Evolutionary conservation across 345 rosid genomes (phyloP), one percentile per base, ranked within the genome.

Genomic region (Dimocarpus longan): DNA sequence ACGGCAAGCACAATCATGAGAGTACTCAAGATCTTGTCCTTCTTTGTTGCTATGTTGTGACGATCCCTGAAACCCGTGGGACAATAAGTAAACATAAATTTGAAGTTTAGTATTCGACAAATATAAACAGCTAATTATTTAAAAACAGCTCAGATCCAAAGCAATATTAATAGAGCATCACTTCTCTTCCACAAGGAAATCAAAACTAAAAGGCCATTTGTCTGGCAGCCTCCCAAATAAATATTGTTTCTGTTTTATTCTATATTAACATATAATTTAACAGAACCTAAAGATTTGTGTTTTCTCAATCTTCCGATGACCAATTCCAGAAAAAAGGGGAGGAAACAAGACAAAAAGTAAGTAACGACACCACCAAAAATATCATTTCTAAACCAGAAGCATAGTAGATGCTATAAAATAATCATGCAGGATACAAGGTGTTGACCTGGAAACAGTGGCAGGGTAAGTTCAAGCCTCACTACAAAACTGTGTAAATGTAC

Each of bases 1-100:
- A 93, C 98, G 0, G 96, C 94, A 71, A 95, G 91, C 44, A 90
- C 86, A 28, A 94, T 88, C 97, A 96, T 93, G 86, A 89, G 84
- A 18, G 82, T 43, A 59, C 90, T 82, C 62, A 92, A 70, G 18
- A 82, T 85, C 89, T 84, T 93, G 91, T 93, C 98, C 84, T 82
- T 83, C 63, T 72, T 85, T 15, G 97, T 94, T 50, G 97, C 97
- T 83, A 82, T 87, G 79, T 84, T 76, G 84, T 90, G 95, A 15
- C 80, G 90, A 82, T 96, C 91, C 91, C 99, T 94, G 91, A 65
- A 84, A 74, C 13, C 79, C 73, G 70, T 50, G 3, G 24, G n/a
- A 60, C 65, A 63, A 12, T 28, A 54, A 42, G 24, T 9, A 48
- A 70, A 24, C 44, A 67, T 5, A 48, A 5, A 5, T 26, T n/a